Evolutionary conservation across 176 grass and related monocot species (phyloP).

Genomic region (Oryza longistaminata): DNA sequence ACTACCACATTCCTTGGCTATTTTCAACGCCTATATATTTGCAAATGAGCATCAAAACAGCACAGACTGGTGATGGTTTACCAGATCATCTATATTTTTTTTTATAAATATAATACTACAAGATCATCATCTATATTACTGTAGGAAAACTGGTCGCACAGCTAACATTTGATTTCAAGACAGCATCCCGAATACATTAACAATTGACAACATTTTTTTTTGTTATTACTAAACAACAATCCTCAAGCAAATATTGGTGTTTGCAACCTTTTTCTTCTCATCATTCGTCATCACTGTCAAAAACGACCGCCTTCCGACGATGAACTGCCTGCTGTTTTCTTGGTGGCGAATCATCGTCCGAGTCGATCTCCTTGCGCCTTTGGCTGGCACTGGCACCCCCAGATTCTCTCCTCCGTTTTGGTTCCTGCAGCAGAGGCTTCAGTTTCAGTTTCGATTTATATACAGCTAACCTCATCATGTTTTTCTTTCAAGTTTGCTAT

Average conservation of each 20-base stretch:
- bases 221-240: background rate
- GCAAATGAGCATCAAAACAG: background rate
- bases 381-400: conserved; percentile 41
- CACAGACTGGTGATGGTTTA: background rate
- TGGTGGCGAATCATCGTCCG: conserved; percentile 71
- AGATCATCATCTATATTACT: background rate
- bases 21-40: background rate
- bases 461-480: background rate
- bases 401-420: conserved; percentile 65
- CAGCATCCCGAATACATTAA: background rate
- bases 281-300: conserved; percentile 87
- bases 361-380: conserved; percentile 68
- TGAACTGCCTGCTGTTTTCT: conserved; percentile 53
- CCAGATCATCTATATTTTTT: background rate
- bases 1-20: background rate
- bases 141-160: background rate
- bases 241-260: background rate
- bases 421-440: conserved; percentile 42
- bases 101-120: no score
- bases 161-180: background rate
- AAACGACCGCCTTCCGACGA: conserved; percentile 68
- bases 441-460: background rate
- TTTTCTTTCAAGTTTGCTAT: background rate
- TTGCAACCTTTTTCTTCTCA: background rate
- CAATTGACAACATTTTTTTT: background rate